Evolutionary conservation across 2,329 filamentous ascomycete genomes (phyloP).

Genomic region (Neodidymelliopsis sp.): DNA sequence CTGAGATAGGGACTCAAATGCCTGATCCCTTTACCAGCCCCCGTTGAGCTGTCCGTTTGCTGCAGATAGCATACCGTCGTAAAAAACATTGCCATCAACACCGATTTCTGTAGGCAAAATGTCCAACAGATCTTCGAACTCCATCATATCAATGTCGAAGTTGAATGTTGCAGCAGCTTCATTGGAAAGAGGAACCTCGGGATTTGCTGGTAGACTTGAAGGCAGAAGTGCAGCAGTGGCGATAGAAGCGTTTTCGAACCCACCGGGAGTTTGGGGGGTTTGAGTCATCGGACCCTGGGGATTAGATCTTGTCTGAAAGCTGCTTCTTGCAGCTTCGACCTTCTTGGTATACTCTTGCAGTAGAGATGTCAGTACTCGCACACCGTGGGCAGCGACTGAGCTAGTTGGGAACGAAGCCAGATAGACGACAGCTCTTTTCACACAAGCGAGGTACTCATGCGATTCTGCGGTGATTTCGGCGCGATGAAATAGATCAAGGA

Average conservation of each 20-base stretch:
- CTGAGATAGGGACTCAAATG: too few relatives aligned
- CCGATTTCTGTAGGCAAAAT: constrained; percentile 29
- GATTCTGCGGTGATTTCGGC: constrained; percentile 31
- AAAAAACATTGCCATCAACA: constrained; percentile 33
- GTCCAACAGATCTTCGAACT: constrained; percentile 37
- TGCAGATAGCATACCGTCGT: constrained; percentile 32
- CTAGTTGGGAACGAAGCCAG: constrained; percentile 47
- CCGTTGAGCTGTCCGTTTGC: constrained; percentile 10
- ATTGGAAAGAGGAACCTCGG: constrained; percentile 10
- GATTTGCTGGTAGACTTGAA: constrained; percentile 1
- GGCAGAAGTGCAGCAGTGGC: constrained; percentile 12
- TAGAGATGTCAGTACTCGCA: constrained; percentile 48
- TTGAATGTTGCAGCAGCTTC: constrained; percentile 27
- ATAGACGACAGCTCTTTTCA: constrained; percentile 43
- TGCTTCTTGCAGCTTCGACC: constrained; percentile 18
- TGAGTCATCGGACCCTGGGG: constrained; percentile 4
- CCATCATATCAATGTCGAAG: constrained; percentile 37
- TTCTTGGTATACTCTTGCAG: constrained; percentile 40
- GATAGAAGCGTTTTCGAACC: constrained; percentile 11
- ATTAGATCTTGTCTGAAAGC: constrained; percentile 6
- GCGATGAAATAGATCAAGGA: constrained; percentile 41
- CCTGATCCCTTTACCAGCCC: neutral
- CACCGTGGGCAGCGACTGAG: constrained; percentile 50
- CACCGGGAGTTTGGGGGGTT: constrained; percentile 17
- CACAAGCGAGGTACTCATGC: constrained; percentile 34